phyloP scores from a whole-genome alignment of 2,329 filamentous ascomycete species.

The Pseudogymnoascus destructans region DNA sequence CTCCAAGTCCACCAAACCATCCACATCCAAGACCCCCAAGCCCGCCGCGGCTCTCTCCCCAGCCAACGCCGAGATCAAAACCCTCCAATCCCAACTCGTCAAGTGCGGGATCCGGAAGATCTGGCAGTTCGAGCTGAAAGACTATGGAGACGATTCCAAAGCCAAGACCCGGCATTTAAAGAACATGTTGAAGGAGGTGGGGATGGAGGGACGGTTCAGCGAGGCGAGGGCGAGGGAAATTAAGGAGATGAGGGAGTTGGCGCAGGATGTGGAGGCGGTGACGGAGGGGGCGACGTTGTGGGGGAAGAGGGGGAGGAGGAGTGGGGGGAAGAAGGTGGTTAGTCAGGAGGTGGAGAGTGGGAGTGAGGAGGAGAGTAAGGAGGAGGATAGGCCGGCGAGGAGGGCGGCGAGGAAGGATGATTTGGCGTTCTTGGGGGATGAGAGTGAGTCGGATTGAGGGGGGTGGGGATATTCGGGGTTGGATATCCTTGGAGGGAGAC shows the following conservation, averaged over 20 bases:
- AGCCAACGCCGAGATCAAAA: constrained; percentile 72
- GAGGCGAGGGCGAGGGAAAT: constrained; percentile 74
- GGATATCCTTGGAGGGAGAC: background rate
- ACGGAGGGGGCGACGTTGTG: constrained; percentile 69
- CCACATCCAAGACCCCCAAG: constrained; percentile 19
- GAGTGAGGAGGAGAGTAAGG: constrained; percentile 14
- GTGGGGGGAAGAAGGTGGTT: constrained; percentile 20
- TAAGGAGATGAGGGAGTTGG: constrained; percentile 73
- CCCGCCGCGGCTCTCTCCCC: constrained; percentile 34
- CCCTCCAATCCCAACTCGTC: constrained; percentile 68
- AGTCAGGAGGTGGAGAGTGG: constrained; percentile 31
- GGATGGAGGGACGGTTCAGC: constrained; percentile 83
- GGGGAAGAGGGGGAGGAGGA: constrained; percentile 38
- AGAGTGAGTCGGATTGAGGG: constrained; percentile 42
- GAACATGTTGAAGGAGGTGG: constrained; percentile 62
- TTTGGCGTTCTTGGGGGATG: constrained; percentile 54
- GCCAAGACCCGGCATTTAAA: constrained; percentile 76
- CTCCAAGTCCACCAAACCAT: constrained; percentile 29
- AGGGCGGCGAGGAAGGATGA: constrained; percentile 28
- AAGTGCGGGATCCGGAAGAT: constrained; percentile 91
- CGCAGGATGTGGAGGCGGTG: constrained; percentile 72
- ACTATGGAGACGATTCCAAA: constrained; percentile 54
- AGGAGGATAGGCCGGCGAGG: constrained; percentile 22
- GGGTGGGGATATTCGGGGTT: background rate
- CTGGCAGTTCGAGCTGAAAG: constrained; percentile 74